These are phyloP conservation scores for Tolypocladium inflatum DNA, from an alignment of 2,329 filamentous ascomycete genomes.

Conservation along the genomic window DNA sequence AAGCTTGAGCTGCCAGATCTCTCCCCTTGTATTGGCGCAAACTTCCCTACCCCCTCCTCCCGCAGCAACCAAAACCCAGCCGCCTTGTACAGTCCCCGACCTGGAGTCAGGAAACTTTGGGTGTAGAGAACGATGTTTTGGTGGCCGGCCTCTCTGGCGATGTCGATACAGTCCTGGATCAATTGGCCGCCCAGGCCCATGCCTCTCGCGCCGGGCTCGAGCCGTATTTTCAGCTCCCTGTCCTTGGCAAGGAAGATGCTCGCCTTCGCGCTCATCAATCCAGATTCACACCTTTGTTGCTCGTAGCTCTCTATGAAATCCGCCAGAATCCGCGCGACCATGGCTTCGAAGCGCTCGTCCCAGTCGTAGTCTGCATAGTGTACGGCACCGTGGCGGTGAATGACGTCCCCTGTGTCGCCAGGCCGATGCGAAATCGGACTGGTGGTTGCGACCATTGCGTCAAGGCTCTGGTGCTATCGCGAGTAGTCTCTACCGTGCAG, in stretches of 20 bases:
- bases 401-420: slow-evolving; percentile 14
- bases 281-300: slow-evolving; percentile 14
- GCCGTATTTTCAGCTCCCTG: slow-evolving; percentile 5
- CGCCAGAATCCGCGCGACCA: slow-evolving; percentile 11
- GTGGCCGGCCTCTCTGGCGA: slow-evolving; percentile 10
- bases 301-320: slow-evolving; percentile 15
- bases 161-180: slow-evolving; percentile 8
- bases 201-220: slow-evolving; percentile 10
- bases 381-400: slow-evolving; percentile 12
- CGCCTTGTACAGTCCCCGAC: slow-evolving; percentile 9
- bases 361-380: slow-evolving; percentile 11
- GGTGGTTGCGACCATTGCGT: background rate
- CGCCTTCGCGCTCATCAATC: slow-evolving; percentile 13
- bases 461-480: background rate
- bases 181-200: slow-evolving; percentile 9
- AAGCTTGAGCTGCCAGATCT: background rate
- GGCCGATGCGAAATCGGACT: slow-evolving; percentile 7
- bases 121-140: slow-evolving; percentile 9
- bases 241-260: slow-evolving; percentile 13
- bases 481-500: background rate
- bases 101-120: slow-evolving; percentile 7
- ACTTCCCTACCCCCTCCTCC: background rate
- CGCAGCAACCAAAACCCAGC: slow-evolving; percentile 9
- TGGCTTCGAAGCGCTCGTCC: slow-evolving; percentile 12
- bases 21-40: background rate